These are phyloP conservation scores for Amborella trichopoda DNA, from an alignment of 164 flowering plant genomes.

Conservation along the genomic window DNA sequence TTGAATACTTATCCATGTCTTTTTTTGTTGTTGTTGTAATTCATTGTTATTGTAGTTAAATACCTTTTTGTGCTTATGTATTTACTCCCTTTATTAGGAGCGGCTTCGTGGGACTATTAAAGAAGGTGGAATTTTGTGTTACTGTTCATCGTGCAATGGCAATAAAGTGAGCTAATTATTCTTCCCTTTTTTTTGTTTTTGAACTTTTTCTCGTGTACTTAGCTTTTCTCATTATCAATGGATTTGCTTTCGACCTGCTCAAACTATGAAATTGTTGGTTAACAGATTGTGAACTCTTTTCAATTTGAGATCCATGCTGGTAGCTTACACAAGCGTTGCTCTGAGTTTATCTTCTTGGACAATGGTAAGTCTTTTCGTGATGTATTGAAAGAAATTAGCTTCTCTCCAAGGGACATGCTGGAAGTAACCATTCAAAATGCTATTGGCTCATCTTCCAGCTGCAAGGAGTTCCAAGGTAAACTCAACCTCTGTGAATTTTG, in stretches of 20 bases:
- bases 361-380: conserved; percentile 60
- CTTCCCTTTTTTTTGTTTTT: background rate
- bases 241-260: no score
- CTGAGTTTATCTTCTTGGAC: conserved; percentile 58
- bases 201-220: background rate
- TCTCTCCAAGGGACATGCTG: conserved; percentile 25
- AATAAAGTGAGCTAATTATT: conserved; percentile 38
- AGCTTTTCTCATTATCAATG: no score
- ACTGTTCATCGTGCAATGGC: conserved; percentile 50
- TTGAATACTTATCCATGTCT: background rate
- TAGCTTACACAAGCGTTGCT: conserved; percentile 55
- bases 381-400: conserved; percentile 46
- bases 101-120: conserved; percentile 49
- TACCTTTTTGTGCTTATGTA: no score
- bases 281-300: conserved; percentile 49
- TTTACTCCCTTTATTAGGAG: no score
- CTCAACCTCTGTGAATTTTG: no score
- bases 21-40: no score
- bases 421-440: conserved; percentile 30
- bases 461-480: no score
- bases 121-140: conserved; percentile 57
- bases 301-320: conserved; percentile 74
- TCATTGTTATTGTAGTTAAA: no score
- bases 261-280: background rate
- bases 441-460: conserved; percentile 16